A percentile compares a stretch with the other conserved stretches of the same genome.
phyloP scores from a whole-genome alignment of 1,139 yeast genomes.

The Hansenula sp. region DNA sequence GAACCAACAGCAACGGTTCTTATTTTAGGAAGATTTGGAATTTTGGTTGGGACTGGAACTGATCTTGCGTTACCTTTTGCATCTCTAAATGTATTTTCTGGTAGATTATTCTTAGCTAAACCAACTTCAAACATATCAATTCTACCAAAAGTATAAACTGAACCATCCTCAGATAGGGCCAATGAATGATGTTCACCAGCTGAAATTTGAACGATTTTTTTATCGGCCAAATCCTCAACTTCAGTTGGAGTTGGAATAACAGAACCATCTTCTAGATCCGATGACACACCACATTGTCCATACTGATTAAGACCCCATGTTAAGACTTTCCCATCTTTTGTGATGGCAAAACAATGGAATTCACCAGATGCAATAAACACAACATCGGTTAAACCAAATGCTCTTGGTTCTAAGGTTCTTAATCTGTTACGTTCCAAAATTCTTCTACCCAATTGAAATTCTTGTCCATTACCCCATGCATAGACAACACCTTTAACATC shows the following conservation, averaged over 20 bases:
- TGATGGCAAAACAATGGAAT: constrained; percentile 92
- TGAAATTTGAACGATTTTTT: constrained; percentile 58
- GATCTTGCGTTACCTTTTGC: constrained; percentile 79
- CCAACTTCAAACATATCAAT: constrained; percentile 93
- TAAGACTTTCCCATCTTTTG: constrained; percentile 62
- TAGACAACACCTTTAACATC: constrained; percentile 83
- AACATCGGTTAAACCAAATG: constrained; percentile 73
- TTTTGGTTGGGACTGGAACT: constrained; percentile 79
- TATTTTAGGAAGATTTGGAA: constrained; percentile 55
- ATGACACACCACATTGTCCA: constrained; percentile 89
- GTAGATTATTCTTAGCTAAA: constrained; percentile 57
- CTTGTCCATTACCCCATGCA: constrained; percentile 98
- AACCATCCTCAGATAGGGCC: constrained; percentile 69
- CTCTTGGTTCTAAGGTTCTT: constrained; percentile 69
- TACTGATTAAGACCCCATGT: constrained; percentile 97
- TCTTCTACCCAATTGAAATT: constrained; percentile 84
- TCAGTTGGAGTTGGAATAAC: constrained; percentile 74
- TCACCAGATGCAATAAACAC: constrained; percentile 89
- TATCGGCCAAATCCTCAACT: constrained; percentile 55
- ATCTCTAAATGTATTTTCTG: constrained; percentile 70
- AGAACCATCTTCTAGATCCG: constrained; percentile 74
- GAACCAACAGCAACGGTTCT: constrained; percentile 78
- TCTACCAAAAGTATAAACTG: constrained; percentile 83
- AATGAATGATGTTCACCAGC: constrained; percentile 96
- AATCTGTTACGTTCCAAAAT: constrained; percentile 72